These are phyloP conservation scores for Diaporthe sp. DNA, from an alignment of 2,329 filamentous ascomycete genomes.

Conservation along the genomic window DNA sequence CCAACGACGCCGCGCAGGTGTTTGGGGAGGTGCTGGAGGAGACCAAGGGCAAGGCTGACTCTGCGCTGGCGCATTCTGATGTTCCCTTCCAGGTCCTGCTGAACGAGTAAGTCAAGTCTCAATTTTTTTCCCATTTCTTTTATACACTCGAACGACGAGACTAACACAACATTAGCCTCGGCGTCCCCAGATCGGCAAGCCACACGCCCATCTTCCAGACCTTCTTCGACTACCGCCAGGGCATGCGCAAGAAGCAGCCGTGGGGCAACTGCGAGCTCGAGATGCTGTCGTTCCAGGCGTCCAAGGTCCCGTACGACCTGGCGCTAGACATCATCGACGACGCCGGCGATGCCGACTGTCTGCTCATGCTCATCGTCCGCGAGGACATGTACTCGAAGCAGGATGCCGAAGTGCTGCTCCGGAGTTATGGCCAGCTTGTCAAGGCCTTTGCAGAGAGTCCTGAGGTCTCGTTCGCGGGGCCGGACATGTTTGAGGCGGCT, in stretches of 20 bases:
- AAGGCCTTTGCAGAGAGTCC: constrained; percentile 41
- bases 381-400: constrained; percentile 15
- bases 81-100: constrained; percentile 66
- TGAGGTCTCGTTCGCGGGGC: neutral
- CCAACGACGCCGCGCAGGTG: constrained; percentile 21
- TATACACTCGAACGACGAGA: neutral
- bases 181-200: constrained; percentile 53
- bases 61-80: constrained; percentile 56
- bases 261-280: constrained; percentile 21
- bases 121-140: fast-evolving
- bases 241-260: neutral
- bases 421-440: neutral
- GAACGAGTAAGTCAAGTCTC: constrained; percentile 41
- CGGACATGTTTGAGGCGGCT: neutral
- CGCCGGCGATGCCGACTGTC: neutral
- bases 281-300: neutral
- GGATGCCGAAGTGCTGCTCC: neutral
- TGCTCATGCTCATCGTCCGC: neutral
- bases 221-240: constrained; percentile 50
- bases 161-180: constrained; percentile 45
- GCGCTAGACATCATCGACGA: constrained; percentile 18
- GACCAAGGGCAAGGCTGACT: constrained; percentile 46
- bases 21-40: constrained; percentile 51
- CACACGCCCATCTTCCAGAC: constrained; percentile 65
- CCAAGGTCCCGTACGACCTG: constrained; percentile 4